Percentiles rank a stretch among this genome's conserved stretches.
Conservation (phyloP, 139 green algal genomes). For the Chlorella sp. region DNA sequence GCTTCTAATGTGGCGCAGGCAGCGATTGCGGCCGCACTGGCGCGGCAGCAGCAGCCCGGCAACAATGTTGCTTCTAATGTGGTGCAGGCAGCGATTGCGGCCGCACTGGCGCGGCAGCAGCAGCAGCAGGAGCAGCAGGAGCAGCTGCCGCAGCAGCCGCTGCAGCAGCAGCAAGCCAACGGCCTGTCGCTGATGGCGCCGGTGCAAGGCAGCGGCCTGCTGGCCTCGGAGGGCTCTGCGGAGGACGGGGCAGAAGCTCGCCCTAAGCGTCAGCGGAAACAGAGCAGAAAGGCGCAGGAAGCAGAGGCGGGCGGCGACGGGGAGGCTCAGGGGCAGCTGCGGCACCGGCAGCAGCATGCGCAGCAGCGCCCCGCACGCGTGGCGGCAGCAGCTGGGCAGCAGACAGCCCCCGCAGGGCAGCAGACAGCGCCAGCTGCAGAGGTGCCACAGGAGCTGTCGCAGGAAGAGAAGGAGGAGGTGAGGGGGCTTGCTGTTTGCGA, state of each 20-base stretch:
- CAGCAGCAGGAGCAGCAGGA: not conserved
- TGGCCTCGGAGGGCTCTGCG: not conserved
- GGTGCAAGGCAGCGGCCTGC: not conserved
- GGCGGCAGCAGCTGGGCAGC: not conserved
- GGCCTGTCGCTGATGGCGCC: not conserved
- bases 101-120: not conserved
- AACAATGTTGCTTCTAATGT: not conserved
- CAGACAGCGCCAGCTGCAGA: not conserved
- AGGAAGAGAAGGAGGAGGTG: not conserved
- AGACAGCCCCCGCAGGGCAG: not conserved
- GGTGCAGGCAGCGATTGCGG: not conserved
- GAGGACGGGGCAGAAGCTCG: not conserved
- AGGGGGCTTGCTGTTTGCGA: not conserved
- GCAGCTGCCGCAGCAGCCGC: not conserved
- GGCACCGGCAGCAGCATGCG: not conserved
- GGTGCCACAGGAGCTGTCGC: not conserved
- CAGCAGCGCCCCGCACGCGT: no score
- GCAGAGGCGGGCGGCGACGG: not conserved
- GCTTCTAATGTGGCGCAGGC: not conserved
- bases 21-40: not conserved
- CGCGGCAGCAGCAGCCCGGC: not conserved
- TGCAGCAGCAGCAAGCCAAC: not conserved
- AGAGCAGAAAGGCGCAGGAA: not conserved
- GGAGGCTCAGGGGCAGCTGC: not conserved
- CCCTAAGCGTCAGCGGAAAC: not conserved